Evolutionary conservation across 108 stramenopile species (phyloP).

Genomic region (Fistulifera solaris): DNA sequence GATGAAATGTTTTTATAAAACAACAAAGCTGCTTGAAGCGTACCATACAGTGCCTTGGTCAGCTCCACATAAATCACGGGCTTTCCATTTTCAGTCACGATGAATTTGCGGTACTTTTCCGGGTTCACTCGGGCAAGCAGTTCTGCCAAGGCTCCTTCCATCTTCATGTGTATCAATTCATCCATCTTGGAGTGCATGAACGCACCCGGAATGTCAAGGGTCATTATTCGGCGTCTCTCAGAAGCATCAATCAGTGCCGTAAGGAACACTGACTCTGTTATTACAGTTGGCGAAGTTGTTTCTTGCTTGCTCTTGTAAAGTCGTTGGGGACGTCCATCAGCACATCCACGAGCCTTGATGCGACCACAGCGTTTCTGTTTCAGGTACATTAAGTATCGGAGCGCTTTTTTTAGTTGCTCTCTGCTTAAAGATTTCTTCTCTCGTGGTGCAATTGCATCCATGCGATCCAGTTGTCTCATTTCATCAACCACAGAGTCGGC

Average conservation of each 20-base stretch:
- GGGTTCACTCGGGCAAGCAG: not conserved
- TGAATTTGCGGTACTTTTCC: constrained; percentile 3
- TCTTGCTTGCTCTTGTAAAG: constrained; percentile 25
- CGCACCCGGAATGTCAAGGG: constrained; percentile 30
- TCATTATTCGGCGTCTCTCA: constrained; percentile 19
- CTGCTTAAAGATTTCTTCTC: constrained; percentile 9
- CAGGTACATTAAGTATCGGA: constrained; percentile 33
- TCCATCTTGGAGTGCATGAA: constrained; percentile 29
- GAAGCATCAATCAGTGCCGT: constrained; percentile 28
- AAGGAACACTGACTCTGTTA: constrained; percentile 11
- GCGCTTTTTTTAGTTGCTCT: constrained; percentile 20
- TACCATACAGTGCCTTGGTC: constrained; percentile 27
- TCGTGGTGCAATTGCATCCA: constrained; percentile 19
- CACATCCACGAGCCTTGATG: constrained; percentile 36
- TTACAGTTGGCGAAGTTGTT: constrained; percentile 25
- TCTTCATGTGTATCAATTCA: constrained; percentile 11
- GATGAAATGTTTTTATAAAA: constrained; percentile 14
- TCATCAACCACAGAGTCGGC: constrained; percentile 21
- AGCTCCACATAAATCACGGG: constrained; percentile 9
- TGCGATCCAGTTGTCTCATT: constrained; percentile 26
- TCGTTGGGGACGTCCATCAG: constrained; percentile 24
- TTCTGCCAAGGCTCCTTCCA: not conserved
- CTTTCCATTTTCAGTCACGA: constrained; percentile 11
- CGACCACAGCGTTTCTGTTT: constrained; percentile 28
- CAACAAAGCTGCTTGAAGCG: constrained; percentile 19